Conservation (phyloP, 2,329 filamentous ascomycete genomes). For the Cladophialophora psammophila region DNA sequence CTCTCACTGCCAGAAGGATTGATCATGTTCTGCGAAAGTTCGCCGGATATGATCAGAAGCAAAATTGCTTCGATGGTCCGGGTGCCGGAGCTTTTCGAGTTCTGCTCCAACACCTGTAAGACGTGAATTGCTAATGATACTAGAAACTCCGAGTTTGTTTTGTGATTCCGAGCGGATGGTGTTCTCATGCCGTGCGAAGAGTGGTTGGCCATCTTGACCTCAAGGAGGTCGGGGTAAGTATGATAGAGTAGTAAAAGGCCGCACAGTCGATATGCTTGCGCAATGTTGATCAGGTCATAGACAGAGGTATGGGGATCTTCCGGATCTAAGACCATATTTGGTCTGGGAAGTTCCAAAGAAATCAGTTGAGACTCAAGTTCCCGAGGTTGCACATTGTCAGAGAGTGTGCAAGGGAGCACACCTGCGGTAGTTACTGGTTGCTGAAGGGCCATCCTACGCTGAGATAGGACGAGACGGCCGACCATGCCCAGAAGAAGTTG, state of each 20-base stretch:
- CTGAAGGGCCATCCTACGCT: slow-evolving; percentile 3
- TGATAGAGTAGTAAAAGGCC: slow-evolving; percentile 20
- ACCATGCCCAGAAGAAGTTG: slow-evolving; percentile 22
- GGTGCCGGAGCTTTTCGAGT: slow-evolving; percentile 16
- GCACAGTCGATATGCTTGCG: slow-evolving; percentile 13
- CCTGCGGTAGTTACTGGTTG: background rate
- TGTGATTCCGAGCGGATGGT: too few relatives aligned
- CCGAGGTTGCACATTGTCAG: background rate
- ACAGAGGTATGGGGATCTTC: slow-evolving; percentile 17
- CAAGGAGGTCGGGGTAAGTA: slow-evolving; percentile 16
- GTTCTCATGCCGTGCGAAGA: background rate
- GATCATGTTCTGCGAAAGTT: background rate
- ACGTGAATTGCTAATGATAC: slow-evolving; percentile 6
- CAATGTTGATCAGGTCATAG: slow-evolving; percentile 19
- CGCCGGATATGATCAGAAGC: slow-evolving; percentile 19
- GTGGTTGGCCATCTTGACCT: background rate
- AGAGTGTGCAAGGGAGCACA: background rate
- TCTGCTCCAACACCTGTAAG: slow-evolving; percentile 11
- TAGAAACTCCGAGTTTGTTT: background rate
- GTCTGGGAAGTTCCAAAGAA: slow-evolving; percentile 15
- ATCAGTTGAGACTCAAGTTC: slow-evolving; percentile 11
- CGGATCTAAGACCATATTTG: slow-evolving; percentile 8
- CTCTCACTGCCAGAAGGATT: background rate
- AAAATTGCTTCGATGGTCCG: slow-evolving; percentile 23
- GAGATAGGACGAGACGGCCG: slow-evolving; percentile 11